Evolutionary conservation across 441 rosid species (phyloP).

Genomic region (Bocquillonia castaneifolia): DNA sequence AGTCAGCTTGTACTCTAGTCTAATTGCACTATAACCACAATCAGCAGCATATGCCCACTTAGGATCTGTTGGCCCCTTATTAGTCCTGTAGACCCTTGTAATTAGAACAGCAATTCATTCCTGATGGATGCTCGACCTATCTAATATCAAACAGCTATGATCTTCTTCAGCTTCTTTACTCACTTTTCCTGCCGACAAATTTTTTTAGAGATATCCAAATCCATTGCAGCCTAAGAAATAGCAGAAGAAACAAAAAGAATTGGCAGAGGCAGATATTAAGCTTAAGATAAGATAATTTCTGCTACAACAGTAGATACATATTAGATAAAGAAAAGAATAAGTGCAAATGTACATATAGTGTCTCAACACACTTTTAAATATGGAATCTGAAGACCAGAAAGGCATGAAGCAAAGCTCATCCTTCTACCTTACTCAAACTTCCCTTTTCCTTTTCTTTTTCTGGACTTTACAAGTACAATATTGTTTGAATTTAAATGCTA

Average conservation of each 20-base stretch:
- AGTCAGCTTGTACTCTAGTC: slow-evolving; percentile 12
- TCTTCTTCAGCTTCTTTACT: slow-evolving; percentile 6
- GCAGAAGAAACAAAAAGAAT: slow-evolving; percentile 4
- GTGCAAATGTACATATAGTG: slow-evolving; percentile 28
- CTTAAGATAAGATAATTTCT: not conserved
- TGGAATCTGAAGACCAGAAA: slow-evolving; percentile 21
- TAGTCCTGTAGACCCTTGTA: not conserved
- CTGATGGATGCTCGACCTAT: not conserved
- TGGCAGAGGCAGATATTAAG: not conserved
- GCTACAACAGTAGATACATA: no score
- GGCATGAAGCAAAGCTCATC: slow-evolving; percentile 25
- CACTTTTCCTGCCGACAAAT: slow-evolving; percentile 37
- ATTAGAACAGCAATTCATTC: not conserved
- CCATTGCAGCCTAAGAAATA: not conserved
- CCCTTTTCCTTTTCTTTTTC: slow-evolving; percentile 1
- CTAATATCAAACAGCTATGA: not conserved
- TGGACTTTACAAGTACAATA: slow-evolving; percentile 32
- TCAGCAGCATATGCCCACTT: slow-evolving; percentile 21
- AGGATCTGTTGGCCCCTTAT: slow-evolving; percentile 25
- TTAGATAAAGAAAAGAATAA: slow-evolving; percentile 8
- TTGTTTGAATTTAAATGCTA: slow-evolving; percentile 28
- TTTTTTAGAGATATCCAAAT: not conserved
- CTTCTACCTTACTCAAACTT: slow-evolving; percentile 28
- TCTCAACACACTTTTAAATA: not conserved
- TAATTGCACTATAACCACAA: slow-evolving; percentile 15